Evolutionary conservation across 225 moss, liverwort and hornwort species (phyloP).

Genomic region (Pseudisothecium myosuroides): DNA sequence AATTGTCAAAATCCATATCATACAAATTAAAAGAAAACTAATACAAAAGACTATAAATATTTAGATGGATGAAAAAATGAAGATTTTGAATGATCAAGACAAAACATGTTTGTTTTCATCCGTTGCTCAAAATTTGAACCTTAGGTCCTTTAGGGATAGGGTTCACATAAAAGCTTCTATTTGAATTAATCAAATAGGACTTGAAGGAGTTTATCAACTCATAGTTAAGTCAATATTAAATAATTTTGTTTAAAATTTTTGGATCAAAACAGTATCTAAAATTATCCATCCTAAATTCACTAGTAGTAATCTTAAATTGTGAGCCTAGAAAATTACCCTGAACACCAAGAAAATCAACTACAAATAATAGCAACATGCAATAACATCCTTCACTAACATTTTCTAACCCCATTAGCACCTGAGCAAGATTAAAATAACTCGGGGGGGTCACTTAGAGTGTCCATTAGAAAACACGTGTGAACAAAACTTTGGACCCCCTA

Average conservation of each 20-base stretch:
- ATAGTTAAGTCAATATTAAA: neutral
- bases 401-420: rapidly evolving
- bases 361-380: neutral
- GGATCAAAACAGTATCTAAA: neutral
- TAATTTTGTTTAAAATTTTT: neutral
- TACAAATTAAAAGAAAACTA: neutral
- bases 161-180: neutral
- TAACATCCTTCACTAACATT: rapidly evolving
- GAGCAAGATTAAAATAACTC: neutral
- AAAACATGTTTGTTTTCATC: neutral
- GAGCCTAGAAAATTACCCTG: rapidly evolving
- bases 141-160: neutral
- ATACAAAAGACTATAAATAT: neutral
- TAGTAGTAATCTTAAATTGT: neutral
- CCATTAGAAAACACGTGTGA: too few species aligned
- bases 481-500: too few species aligned
- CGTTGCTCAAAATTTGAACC: neutral
- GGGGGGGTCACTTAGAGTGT: too few species aligned
- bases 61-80: neutral
- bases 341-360: neutral
- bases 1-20: neutral
- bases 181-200: neutral
- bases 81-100: neutral
- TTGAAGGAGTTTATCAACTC: neutral
- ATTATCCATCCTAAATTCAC: neutral